These are phyloP conservation scores for Mariannaea elegans DNA, from an alignment of 2,329 filamentous ascomycete species.

Conservation along the genomic window DNA sequence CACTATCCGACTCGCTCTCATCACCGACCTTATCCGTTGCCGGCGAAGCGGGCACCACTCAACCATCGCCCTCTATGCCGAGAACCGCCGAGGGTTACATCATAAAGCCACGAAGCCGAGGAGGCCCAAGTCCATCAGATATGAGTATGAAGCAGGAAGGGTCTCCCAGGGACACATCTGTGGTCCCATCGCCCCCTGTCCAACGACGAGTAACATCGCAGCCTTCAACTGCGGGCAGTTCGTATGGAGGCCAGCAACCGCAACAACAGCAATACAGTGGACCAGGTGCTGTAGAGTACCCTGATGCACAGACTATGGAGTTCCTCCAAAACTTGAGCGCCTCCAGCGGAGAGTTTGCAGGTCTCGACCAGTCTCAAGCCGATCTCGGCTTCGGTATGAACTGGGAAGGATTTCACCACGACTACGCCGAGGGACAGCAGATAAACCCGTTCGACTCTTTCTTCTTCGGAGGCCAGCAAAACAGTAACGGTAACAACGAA, in stretches of 20 bases:
- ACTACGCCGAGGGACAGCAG: constrained; percentile 67
- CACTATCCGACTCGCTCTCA: constrained; percentile 51
- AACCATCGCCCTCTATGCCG: constrained; percentile 51
- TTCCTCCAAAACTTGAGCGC: constrained; percentile 59
- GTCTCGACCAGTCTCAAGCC: constrained; percentile 58
- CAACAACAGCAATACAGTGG: constrained; percentile 45
- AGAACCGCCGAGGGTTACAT: constrained; percentile 46
- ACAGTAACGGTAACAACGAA: constrained; percentile 39
- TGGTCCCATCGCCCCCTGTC: constrained; percentile 56
- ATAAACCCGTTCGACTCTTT: constrained; percentile 78
- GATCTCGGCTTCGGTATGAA: constrained; percentile 75
- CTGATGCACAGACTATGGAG: constrained; percentile 63
- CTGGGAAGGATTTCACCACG: constrained; percentile 69
- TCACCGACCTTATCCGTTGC: constrained; percentile 51
- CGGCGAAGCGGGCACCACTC: constrained; percentile 43
- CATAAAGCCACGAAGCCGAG: constrained; percentile 41
- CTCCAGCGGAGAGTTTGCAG: constrained; percentile 43
- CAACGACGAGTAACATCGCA: constrained; percentile 49
- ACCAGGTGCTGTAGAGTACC: constrained; percentile 49
- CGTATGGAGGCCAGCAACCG: constrained; percentile 44
- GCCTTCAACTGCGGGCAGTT: constrained; percentile 40
- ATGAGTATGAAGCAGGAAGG: constrained; percentile 42
- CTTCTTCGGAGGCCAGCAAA: constrained; percentile 69
- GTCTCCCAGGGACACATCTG: constrained; percentile 50
- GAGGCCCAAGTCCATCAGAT: constrained; percentile 44